Evolutionary conservation across 2,329 filamentous ascomycete genomes (phyloP).

Genomic region (Talaromyces sp.): DNA sequence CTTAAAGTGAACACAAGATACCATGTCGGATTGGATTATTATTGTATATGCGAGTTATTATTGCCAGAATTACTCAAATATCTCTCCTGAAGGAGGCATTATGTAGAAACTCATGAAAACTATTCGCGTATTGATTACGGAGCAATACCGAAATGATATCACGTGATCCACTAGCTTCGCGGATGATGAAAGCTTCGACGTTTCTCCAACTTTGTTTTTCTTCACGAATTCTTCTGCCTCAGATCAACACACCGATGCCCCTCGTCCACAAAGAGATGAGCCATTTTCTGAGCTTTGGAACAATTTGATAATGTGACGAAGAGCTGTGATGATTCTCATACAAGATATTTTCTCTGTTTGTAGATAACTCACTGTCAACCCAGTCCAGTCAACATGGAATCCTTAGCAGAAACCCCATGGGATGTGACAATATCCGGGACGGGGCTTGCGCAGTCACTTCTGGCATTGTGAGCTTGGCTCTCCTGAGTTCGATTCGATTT

Average conservation of each 20-base stretch:
- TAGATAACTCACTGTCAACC: slow-evolving; percentile 8
- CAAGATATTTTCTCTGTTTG: background rate
- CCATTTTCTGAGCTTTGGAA: background rate
- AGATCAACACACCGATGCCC: background rate
- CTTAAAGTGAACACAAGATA: background rate
- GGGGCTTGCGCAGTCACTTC: slow-evolving; percentile 73
- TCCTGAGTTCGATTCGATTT: slow-evolving; percentile 34
- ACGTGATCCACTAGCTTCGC: slow-evolving; percentile 18
- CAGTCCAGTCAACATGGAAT: slow-evolving; percentile 60
- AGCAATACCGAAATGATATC: background rate
- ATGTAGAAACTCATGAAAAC: background rate
- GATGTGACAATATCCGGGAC: slow-evolving; percentile 78
- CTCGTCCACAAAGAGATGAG: background rate
- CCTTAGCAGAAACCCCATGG: slow-evolving; percentile 70
- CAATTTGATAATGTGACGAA: background rate
- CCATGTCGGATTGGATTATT: background rate
- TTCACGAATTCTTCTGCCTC: background rate
- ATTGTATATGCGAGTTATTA: background rate
- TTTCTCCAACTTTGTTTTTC: background rate
- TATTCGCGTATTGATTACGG: background rate
- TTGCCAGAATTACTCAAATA: background rate
- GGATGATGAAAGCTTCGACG: background rate
- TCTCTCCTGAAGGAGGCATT: too few relatives aligned
- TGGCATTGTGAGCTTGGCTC: slow-evolving; percentile 63
- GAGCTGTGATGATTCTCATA: background rate